Evolutionary conservation across 495 filamentous ascomycete genomes (phyloP), one percentile per base, ranked within the genome.

Genomic region (Aspergillus kassunensis): DNA sequence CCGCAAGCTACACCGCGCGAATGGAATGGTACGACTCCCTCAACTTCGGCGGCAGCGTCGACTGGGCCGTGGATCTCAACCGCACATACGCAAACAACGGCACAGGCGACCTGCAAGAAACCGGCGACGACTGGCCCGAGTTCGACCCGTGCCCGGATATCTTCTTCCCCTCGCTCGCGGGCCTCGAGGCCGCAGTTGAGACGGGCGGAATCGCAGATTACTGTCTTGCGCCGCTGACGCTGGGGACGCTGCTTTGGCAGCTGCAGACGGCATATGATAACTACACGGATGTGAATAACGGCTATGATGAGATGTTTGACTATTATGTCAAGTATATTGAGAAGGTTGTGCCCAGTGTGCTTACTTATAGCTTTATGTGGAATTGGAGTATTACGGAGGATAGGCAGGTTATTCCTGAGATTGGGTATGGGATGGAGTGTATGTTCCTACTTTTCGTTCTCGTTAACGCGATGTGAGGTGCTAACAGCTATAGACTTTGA

Each of bases 201-300:
- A 12, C 44, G 4, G 19, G 30, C 1, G 44, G 12, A 1, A 48
- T 23, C 11, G 16, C 30, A 0, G 19, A 48, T 13, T n/a, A 29
- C 15, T 48, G 30, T 20, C 9, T 34, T 18, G n/a, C 44, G 44
- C 12, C 15, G 25, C 15, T 18, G 27, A 34, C 44, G 7, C 19
- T 48, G 44, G 27, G 18, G 1, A 48, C 44, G 13, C 20, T 48
- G 15, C 13, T 33, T 9, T 19, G 27, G 10, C n/a, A 34, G 44
- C 31, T 34, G 4, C 25, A 48, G 1, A 23, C 6, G 27, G 44
- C 44, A 0, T 48, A 48, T 21, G 30, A 30, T 9, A 48, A 48
- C 30, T 48, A 48, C 44, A 48, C 44, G 6, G 30, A 48, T 18
- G 21, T 35, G 16, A 35, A 48, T 10, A 48, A 35, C 30, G 44